These are phyloP conservation scores for Geotrichum candidum DNA, from an alignment of 1,139 yeast genomes.

Conservation along the genomic window DNA sequence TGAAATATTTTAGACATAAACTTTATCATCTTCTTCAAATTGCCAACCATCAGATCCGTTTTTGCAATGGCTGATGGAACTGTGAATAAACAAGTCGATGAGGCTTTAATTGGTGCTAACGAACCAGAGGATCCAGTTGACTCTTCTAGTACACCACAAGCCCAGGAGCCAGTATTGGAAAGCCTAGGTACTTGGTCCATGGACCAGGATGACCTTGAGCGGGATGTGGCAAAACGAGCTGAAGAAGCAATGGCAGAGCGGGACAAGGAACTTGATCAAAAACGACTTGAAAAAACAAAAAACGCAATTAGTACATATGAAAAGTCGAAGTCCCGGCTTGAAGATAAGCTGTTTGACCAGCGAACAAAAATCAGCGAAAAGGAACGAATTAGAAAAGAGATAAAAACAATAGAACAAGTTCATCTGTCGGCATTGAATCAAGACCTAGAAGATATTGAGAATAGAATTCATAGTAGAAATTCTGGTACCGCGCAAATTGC, in stretches of 20 bases:
- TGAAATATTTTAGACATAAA: neutral
- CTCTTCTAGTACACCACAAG: neutral
- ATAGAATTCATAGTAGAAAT: conserved; percentile 41
- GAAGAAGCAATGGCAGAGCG: conserved; percentile 52
- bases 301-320: conserved; percentile 38
- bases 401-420: conserved; percentile 45
- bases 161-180: conserved; percentile 17
- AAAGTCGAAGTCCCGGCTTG: conserved; percentile 43
- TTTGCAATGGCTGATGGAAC: neutral
- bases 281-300: conserved; percentile 61
- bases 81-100: neutral
- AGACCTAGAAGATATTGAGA: conserved; percentile 63
- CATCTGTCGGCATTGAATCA: conserved; percentile 49
- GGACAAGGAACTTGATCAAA: conserved; percentile 67
- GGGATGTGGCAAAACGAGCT: conserved; percentile 62
- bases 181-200: conserved; percentile 37
- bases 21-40: neutral
- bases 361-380: conserved; percentile 63
- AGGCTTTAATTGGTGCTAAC: neutral
- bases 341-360: conserved; percentile 47
- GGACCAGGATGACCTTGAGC: conserved; percentile 72
- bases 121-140: neutral
- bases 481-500: conserved; percentile 16
- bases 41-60: neutral
- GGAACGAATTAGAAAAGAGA: conserved; percentile 50